Conservation (phyloP, 2,329 filamentous ascomycete genomes). For the Thielaviopsis punctulata region DNA sequence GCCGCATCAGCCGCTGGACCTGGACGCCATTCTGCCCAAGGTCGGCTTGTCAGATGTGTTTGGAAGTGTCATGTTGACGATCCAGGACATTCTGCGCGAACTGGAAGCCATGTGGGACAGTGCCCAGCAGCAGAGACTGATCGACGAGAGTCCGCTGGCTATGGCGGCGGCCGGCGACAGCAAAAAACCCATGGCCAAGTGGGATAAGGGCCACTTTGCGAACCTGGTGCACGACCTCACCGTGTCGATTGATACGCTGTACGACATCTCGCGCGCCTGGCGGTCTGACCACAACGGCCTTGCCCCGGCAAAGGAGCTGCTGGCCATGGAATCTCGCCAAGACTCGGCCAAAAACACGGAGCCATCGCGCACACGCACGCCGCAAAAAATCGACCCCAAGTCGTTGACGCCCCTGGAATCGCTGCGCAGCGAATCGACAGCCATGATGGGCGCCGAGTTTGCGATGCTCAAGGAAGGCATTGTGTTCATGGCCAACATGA, state of each 20-base stretch:
- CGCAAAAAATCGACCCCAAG: constrained; percentile 39
- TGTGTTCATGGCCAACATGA: constrained; percentile 28
- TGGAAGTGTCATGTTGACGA: constrained; percentile 61
- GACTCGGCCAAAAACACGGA: constrained; percentile 34
- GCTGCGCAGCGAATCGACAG: neutral
- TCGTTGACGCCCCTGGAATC: constrained; percentile 29
- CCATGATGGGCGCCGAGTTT: neutral
- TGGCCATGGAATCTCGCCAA: constrained; percentile 19
- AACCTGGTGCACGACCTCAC: constrained; percentile 60
- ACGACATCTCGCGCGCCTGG: constrained; percentile 54
- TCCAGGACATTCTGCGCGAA: constrained; percentile 64
- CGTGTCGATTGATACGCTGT: constrained; percentile 62
- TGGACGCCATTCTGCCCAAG: constrained; percentile 53
- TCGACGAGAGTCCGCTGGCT: neutral
- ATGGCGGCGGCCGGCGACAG: constrained; percentile 27
- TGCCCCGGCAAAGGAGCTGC: constrained; percentile 13
- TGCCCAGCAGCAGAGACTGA: constrained; percentile 26
- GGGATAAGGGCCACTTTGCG: constrained; percentile 57
- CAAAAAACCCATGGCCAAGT: constrained; percentile 40
- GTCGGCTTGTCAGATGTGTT: constrained; percentile 62
- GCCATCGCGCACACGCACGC: constrained; percentile 42
- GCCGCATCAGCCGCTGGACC: constrained; percentile 47
- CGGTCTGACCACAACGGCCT: constrained; percentile 23
- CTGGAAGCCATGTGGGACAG: constrained; percentile 54
- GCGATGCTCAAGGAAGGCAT: constrained; percentile 6